A percentile compares a stretch with the other conserved stretches of the same genome.
These are phyloP conservation scores for Spathaspora gorwiae DNA, from an alignment of 805 yeast species.

Conservation along the genomic window DNA sequence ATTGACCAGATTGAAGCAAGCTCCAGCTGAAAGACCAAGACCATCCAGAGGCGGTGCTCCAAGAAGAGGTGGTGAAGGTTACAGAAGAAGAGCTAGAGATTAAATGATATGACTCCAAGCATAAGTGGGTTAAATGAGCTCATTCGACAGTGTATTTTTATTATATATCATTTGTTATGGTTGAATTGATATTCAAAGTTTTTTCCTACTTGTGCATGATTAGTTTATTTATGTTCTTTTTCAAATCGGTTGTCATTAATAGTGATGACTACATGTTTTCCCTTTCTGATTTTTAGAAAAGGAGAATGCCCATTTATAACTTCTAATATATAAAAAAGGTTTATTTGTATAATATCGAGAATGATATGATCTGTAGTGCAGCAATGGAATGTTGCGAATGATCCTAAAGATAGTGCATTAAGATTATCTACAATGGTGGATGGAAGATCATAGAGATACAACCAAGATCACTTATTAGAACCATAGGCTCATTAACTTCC, in stretches of 20 bases:
- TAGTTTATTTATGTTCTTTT: neutral
- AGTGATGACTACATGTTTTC: neutral
- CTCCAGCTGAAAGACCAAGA: slow-evolving; percentile 78
- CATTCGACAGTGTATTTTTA: neutral
- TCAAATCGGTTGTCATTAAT: neutral
- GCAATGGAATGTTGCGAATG: too few relatives aligned
- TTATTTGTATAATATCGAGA: neutral
- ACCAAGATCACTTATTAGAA: too few relatives aligned
- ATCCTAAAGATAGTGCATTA: too few relatives aligned
- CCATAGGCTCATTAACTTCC: too few relatives aligned
- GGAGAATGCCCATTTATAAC: neutral
- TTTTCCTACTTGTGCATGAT: neutral
- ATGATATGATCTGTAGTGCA: too few relatives aligned
- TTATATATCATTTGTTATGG: neutral
- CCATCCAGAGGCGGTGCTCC: slow-evolving; percentile 29
- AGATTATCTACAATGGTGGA: too few relatives aligned
- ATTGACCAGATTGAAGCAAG: slow-evolving; percentile 92
- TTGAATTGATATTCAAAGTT: neutral
- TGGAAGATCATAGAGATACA: too few relatives aligned
- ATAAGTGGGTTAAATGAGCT: neutral
- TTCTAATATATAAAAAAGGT: slow-evolving; percentile 1
- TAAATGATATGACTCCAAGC: slow-evolving; percentile 13
- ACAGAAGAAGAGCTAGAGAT: slow-evolving; percentile 64
- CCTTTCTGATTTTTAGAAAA: neutral
- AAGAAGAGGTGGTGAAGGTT: slow-evolving; percentile 26